Percentiles rank a stretch among this genome's conserved stretches.
These are phyloP conservation scores for Biscutella auriculata DNA, from an alignment of 441 rosid genomes.

Conservation along the genomic window DNA sequence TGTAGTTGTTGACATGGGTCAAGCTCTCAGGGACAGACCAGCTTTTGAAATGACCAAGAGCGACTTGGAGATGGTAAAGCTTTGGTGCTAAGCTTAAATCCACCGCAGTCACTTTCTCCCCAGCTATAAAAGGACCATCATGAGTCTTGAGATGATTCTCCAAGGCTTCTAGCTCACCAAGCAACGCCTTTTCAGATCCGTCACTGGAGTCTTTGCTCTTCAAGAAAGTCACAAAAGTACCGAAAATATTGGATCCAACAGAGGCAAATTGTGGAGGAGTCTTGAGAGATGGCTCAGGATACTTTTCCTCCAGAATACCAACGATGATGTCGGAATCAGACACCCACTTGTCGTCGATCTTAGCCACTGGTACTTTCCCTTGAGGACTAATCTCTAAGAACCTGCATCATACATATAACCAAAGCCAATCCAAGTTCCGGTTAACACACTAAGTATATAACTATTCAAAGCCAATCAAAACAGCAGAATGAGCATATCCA, in stretches of 20 bases:
- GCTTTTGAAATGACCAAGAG: slow-evolving; percentile 77
- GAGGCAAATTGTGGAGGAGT: slow-evolving; percentile 59
- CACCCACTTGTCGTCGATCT: slow-evolving; percentile 79
- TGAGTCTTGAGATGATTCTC: slow-evolving; percentile 69
- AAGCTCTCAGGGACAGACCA: slow-evolving; percentile 64
- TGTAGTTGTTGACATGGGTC: slow-evolving; percentile 52
- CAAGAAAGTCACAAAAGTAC: slow-evolving; percentile 52
- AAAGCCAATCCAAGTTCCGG: background rate
- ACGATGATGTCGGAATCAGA: slow-evolving; percentile 79
- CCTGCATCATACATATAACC: slow-evolving; percentile 28
- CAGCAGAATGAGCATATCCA: background rate
- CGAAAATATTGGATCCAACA: slow-evolving; percentile 60
- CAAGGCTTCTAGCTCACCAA: slow-evolving; percentile 60
- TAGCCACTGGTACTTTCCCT: slow-evolving; percentile 74
- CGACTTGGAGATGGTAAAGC: slow-evolving; percentile 72
- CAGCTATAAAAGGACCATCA: slow-evolving; percentile 76
- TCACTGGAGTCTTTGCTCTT: slow-evolving; percentile 79
- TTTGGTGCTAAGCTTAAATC: slow-evolving; percentile 90
- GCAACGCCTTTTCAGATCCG: slow-evolving; percentile 58
- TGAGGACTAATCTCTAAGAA: slow-evolving; percentile 66
- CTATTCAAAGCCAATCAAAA: background rate
- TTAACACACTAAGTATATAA: background rate
- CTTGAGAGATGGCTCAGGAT: slow-evolving; percentile 61
- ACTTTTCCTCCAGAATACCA: slow-evolving; percentile 66
- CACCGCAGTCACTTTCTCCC: slow-evolving; percentile 54